phyloP scores from a whole-genome alignment of 352 stramenopile species.

The Pythium apleroticum region DNA sequence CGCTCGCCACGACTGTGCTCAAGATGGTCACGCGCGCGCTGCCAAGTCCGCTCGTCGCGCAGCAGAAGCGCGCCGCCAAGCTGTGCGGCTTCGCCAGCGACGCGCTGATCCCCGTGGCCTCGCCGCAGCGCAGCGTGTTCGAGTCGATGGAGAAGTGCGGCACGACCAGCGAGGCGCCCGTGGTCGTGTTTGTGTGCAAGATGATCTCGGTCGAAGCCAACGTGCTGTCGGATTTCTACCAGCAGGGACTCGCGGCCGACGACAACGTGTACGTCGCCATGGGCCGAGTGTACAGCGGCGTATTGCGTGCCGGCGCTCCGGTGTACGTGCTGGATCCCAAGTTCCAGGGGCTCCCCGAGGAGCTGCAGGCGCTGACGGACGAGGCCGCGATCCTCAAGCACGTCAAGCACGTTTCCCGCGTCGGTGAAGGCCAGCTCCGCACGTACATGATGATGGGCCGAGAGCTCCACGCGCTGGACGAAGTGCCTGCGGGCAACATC shows the following conservation, averaged over 20 bases:
- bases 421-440: constrained; percentile 51
- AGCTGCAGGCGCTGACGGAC: constrained; percentile 16
- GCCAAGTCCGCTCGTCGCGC: constrained; percentile 70
- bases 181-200: constrained; percentile 92
- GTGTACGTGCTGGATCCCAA: constrained; percentile 90
- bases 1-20: constrained; percentile 82
- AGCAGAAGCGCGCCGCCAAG: constrained; percentile 67
- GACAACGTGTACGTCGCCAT: constrained; percentile 92
- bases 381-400: constrained; percentile 35
- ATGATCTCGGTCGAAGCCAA: constrained; percentile 88
- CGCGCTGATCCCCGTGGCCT: background rate
- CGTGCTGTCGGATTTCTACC: constrained; percentile 78
- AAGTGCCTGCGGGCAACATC: constrained; percentile 89
- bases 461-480: constrained; percentile 72
- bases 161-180: constrained; percentile 53
- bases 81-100: constrained; percentile 47
- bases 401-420: constrained; percentile 58
- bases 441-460: constrained; percentile 94
- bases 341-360: constrained; percentile 59
- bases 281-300: constrained; percentile 89
- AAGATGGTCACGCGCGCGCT: constrained; percentile 90
- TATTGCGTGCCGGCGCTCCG: constrained; percentile 54
- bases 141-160: constrained; percentile 57
- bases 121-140: constrained; percentile 42
- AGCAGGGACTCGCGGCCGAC: constrained; percentile 39